phyloP scores from a whole-genome alignment of 176 grass and related monocot species.

The Carex kokanica region DNA sequence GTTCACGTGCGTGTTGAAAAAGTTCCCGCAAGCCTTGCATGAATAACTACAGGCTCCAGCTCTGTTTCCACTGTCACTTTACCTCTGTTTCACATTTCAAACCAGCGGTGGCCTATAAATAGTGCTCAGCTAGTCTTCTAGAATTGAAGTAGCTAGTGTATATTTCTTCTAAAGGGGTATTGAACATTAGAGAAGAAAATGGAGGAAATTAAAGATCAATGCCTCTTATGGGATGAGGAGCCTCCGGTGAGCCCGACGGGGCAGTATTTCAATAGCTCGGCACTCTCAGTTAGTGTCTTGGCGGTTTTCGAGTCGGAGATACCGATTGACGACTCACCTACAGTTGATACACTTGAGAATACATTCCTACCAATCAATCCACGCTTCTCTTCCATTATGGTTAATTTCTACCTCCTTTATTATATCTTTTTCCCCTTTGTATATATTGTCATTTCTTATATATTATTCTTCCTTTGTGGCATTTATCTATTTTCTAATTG shows the following conservation, averaged over 20 bases:
- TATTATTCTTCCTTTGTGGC: background rate
- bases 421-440: no score
- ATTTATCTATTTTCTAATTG: background rate
- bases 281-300: constrained; percentile 31
- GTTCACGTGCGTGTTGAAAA: background rate
- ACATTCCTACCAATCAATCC: constrained; percentile 28
- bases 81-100: background rate
- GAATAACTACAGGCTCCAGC: background rate
- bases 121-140: background rate
- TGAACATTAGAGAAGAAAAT: background rate
- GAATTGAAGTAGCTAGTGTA: background rate
- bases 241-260: constrained; percentile 32
- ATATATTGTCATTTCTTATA: background rate
- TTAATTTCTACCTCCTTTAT: background rate
- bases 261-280: constrained; percentile 37
- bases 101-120: constrained; percentile 11
- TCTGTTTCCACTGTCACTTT: background rate
- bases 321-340: constrained; percentile 23
- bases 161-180: background rate
- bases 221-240: background rate
- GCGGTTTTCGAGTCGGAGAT: constrained; percentile 30
- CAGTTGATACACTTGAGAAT: constrained; percentile 11
- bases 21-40: background rate
- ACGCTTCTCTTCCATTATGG: constrained; percentile 43
- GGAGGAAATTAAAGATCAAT: background rate